Evolutionary conservation across 768 basidiomycete species (phyloP).

Genomic region (Pleurotus platypus): DNA sequence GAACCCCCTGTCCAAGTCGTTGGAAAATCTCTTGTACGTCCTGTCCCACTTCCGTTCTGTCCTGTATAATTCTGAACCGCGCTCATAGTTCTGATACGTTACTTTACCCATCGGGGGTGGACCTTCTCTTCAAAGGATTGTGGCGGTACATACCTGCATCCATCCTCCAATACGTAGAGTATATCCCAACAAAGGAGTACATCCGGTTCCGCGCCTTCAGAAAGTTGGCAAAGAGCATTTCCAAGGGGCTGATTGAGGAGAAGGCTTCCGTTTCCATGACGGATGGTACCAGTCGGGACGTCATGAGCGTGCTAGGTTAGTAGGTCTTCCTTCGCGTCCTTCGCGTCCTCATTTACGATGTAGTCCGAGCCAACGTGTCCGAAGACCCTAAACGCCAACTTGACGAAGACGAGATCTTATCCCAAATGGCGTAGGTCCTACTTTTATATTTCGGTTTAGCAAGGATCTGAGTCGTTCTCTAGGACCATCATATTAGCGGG

Average conservation of each 20-base stretch:
- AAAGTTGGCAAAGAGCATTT: not conserved
- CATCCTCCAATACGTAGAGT: constrained; percentile 2
- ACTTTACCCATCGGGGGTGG: not conserved
- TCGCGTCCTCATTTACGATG: not conserved
- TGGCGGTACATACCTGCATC: constrained; percentile 2
- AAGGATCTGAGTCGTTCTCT: not conserved
- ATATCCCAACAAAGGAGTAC: constrained; percentile 2
- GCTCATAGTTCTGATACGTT: constrained; percentile 8
- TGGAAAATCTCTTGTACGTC: constrained; percentile 19
- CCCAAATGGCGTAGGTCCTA: constrained; percentile 19
- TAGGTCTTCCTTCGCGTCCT: not conserved
- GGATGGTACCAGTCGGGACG: constrained; percentile 18
- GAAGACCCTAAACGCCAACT: constrained; percentile 11
- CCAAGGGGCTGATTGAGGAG: not conserved
- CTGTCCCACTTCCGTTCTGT: constrained; percentile 10
- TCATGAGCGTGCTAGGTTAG: constrained; percentile 33
- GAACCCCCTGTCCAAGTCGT: constrained; percentile 16
- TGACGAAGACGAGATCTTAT: constrained; percentile 23
- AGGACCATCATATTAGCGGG: constrained; percentile 18
- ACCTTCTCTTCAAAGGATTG: constrained; percentile 15
- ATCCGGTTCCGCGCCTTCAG: not conserved
- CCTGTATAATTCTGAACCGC: constrained; percentile 17
- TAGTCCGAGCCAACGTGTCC: constrained; percentile 15
- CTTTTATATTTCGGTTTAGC: not conserved
- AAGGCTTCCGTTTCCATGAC: not conserved